Evolutionary conservation across 1,284 basidiomycete genomes (phyloP).

Genomic region (Schizophyllum commune): DNA sequence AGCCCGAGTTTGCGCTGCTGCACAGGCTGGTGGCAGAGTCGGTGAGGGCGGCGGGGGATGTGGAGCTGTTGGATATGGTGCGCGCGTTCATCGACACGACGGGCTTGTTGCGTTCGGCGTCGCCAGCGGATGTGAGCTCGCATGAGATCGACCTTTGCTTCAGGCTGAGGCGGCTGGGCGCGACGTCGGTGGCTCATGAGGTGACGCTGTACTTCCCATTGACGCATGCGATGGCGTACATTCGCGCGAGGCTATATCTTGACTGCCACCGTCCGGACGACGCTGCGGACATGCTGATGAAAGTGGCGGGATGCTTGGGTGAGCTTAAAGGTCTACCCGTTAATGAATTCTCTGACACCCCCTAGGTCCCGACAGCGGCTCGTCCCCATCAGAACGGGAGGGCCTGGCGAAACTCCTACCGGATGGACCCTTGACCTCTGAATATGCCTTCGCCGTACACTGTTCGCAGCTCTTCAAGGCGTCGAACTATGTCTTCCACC

Average conservation of each 20-base stretch:
- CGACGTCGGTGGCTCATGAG: slow-evolving; percentile 54
- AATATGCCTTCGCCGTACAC: slow-evolving; percentile 68
- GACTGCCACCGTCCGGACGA: slow-evolving; percentile 70
- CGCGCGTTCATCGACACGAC: slow-evolving; percentile 48
- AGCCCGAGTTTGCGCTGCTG: background rate
- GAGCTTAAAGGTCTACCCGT: slow-evolving; percentile 20
- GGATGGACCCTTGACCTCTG: background rate
- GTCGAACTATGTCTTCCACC: slow-evolving; percentile 46
- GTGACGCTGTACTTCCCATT: slow-evolving; percentile 69
- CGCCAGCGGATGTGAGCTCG: slow-evolving; percentile 54
- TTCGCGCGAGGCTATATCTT: slow-evolving; percentile 63
- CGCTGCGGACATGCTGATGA: slow-evolving; percentile 63
- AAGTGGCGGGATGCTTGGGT: slow-evolving; percentile 77
- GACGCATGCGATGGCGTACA: slow-evolving; percentile 69
- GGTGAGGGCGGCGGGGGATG: background rate
- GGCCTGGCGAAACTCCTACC: slow-evolving; percentile 30
- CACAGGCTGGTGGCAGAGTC: background rate
- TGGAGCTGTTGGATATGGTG: background rate
- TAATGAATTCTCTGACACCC: slow-evolving; percentile 8
- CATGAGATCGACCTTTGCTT: slow-evolving; percentile 70
- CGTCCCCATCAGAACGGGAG: slow-evolving; percentile 46
- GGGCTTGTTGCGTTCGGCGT: slow-evolving; percentile 57
- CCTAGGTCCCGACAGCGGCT: slow-evolving; percentile 42
- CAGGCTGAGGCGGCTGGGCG: slow-evolving; percentile 56
- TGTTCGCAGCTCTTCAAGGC: slow-evolving; percentile 67